These are phyloP conservation scores for Agastache rugosa DNA, from an alignment of 257 asterid species.

Conservation along the genomic window DNA sequence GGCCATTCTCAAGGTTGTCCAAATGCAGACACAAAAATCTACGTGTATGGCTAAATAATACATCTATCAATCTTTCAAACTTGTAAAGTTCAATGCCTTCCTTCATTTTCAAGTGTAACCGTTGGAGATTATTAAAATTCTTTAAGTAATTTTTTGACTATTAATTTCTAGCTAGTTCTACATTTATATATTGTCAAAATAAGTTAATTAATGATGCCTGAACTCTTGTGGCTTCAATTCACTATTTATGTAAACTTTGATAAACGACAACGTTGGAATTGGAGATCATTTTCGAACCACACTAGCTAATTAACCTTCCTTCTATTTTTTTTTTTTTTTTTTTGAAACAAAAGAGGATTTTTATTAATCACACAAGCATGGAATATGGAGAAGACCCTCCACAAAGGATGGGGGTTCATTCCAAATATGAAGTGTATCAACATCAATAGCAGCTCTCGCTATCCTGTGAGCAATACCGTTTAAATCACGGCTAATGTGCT, in stretches of 20 bases:
- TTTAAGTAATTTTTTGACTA: neutral
- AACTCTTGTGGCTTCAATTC: neutral
- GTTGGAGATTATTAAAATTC: neutral
- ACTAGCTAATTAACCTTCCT: too few species aligned
- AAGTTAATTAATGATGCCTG: too few species aligned
- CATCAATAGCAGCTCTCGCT: too few species aligned
- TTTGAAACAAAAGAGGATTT: too few species aligned
- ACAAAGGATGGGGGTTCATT: too few species aligned
- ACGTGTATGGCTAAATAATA: neutral
- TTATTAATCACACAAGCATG: too few species aligned
- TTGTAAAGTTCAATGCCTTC: neutral
- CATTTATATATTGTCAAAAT: too few species aligned
- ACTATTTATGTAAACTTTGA: neutral
- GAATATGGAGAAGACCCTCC: too few species aligned
- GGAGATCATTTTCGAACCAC: neutral
- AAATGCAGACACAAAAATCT: conserved; percentile 21
- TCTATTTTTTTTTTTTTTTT: too few species aligned
- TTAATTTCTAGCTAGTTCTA: neutral
- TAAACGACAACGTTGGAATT: neutral
- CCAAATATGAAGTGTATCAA: too few species aligned
- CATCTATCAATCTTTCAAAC: neutral
- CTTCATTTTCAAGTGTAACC: neutral
- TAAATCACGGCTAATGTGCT: too few species aligned
- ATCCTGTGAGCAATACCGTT: too few species aligned
- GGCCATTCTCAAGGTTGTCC: conserved; percentile 53